Evolutionary conservation across 805 yeast genomes (phyloP), one percentile per base, ranked within the genome.

Genomic region (Candida verbasci): DNA sequence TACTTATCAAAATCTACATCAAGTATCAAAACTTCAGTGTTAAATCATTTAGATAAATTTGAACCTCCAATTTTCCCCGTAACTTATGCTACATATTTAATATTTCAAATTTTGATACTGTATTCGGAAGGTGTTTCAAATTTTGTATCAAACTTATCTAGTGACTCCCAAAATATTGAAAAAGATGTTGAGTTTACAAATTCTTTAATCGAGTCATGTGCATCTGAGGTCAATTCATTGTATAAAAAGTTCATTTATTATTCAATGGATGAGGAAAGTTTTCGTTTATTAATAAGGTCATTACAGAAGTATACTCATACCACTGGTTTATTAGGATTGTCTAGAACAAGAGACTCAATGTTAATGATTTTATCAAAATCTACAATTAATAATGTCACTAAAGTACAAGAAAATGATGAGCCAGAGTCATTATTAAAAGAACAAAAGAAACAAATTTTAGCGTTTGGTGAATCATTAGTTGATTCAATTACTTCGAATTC

Each of bases 261-360:
- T 0, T 66, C 83, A 4, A 58, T 86, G 50, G 95, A 87, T 48
- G 68, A 72, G 37, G 91, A 84, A 12, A 51, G 78, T 15, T 89
- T 85, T 55, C 83, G 83, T 39, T 59, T 66, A 8, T 50, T 82
- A 3, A 76, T 88, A 2, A 65, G 95, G 26, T 74, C 94, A 0
- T 68, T 86, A 6, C 97, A 91, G 54, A 80, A 82, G 44, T 67
- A 86, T 33, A 78, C 95, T 6, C 96, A 87, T 53, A 78, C 89
- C 0, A 73, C 89, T 0, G 97, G 97, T 0, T 61, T 86, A 11
- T 56, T 88, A n/a, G 80, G 78, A 0, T 52, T 83, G 9, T 50
- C 56, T 1, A 64, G 62, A 0, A 65, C 81, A 16, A 63, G 95
- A 33, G 84, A 86, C 48, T 73, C 76, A 0, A 43, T 63, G 12